Evolutionary conservation across 1,284 basidiomycete genomes (phyloP).

Genomic region (Puccinia coronata): DNA sequence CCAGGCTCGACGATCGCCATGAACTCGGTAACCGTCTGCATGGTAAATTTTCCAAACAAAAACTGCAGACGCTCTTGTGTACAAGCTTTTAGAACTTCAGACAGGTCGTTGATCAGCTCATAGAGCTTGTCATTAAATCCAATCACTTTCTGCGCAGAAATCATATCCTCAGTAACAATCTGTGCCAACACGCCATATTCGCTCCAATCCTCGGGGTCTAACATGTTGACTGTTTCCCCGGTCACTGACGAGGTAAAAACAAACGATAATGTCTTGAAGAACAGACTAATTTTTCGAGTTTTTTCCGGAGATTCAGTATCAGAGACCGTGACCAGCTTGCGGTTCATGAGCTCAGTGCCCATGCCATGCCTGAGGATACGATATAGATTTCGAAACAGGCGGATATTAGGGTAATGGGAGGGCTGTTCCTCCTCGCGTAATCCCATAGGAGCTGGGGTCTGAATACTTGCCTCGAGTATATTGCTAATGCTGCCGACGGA

Average conservation of each 20-base stretch:
- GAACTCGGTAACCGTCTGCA: slow-evolving; percentile 17
- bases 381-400: slow-evolving; percentile 35
- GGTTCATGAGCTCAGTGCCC: slow-evolving; percentile 20
- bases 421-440: not conserved
- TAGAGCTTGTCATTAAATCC: slow-evolving; percentile 14
- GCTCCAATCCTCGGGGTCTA: slow-evolving; percentile 9
- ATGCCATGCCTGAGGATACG: slow-evolving; percentile 23
- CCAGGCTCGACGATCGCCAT: slow-evolving; percentile 37
- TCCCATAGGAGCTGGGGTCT: not conserved
- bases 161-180: slow-evolving; percentile 18
- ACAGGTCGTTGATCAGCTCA: slow-evolving; percentile 11
- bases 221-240: not conserved
- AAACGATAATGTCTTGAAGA: not conserved
- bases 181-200: slow-evolving; percentile 18
- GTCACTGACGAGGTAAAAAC: not conserved
- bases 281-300: slow-evolving; percentile 5
- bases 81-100: slow-evolving; percentile 11
- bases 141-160: not conserved
- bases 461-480: not conserved
- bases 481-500: not conserved
- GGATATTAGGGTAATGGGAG: not conserved
- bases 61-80: slow-evolving; percentile 2
- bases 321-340: not conserved
- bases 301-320: too few species aligned
- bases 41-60: not conserved